Percentiles rank a stretch among this genome's conserved stretches.
Evolutionary conservation across 2,329 filamentous ascomycete species (phyloP).

Genomic region (Pseudogymnoascus sp.): DNA sequence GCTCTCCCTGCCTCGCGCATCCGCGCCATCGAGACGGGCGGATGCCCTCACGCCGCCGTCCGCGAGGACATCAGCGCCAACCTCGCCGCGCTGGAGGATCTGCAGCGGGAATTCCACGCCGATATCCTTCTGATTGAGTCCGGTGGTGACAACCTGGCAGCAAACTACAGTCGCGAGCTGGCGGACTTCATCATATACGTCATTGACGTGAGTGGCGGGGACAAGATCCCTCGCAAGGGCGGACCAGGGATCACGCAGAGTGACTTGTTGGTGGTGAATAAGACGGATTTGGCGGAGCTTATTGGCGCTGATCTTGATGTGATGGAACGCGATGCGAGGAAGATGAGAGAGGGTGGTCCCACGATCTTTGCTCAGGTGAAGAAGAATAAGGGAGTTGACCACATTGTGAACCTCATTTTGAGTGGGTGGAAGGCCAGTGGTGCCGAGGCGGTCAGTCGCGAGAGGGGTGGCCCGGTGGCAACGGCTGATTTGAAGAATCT

Average conservation of each 20-base stretch:
- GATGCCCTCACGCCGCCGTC: constrained; percentile 90
- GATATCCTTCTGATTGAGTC: constrained; percentile 91
- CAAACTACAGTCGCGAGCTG: constrained; percentile 91
- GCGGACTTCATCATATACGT: constrained; percentile 99
- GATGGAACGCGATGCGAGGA: constrained; percentile 90
- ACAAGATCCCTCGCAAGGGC: constrained; percentile 94
- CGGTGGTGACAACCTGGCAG: constrained; percentile 92
- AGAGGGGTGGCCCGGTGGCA: constrained; percentile 49
- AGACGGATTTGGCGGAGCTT: constrained; percentile 86
- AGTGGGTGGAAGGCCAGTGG: constrained; percentile 92
- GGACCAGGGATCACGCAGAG: constrained; percentile 96
- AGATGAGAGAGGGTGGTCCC: constrained; percentile 92
- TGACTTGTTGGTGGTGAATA: constrained; percentile 90
- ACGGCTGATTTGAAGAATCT: constrained; percentile 32
- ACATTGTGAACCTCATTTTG: constrained; percentile 80
- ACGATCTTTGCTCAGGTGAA: constrained; percentile 98
- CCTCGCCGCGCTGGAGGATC: constrained; percentile 81
- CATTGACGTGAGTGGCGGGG: constrained; percentile 91
- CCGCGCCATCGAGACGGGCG: too few relatives aligned
- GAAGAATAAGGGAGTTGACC: constrained; percentile 73
- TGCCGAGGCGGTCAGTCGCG: constrained; percentile 54
- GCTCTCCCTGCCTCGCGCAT: too few relatives aligned
- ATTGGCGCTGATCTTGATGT: constrained; percentile 85
- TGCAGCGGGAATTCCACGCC: constrained; percentile 71
- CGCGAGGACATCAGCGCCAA: constrained; percentile 95